Conservation (phyloP, 2,329 filamentous ascomycete species). For the Ploettnerulaceae sp. region DNA sequence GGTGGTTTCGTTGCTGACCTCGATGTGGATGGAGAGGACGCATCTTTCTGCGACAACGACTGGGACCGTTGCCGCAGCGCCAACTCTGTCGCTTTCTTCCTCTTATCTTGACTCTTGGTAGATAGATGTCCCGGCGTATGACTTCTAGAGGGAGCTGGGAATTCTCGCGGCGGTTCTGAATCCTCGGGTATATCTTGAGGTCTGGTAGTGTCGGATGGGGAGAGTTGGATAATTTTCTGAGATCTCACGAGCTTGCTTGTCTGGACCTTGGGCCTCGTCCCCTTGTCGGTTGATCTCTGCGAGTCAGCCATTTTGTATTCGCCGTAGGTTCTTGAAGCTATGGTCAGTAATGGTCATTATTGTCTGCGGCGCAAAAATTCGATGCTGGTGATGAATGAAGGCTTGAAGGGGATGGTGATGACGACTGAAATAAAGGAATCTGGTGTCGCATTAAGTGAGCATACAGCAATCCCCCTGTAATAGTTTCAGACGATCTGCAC, state of each 20-base stretch:
- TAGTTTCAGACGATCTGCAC: constrained; percentile 18
- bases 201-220: constrained; percentile 35
- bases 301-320: constrained; percentile 34
- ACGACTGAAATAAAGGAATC: neutral
- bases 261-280: constrained; percentile 34
- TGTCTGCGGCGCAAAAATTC: constrained; percentile 20
- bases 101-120: constrained; percentile 45
- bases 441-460: too few relatives aligned
- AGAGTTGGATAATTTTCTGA: constrained; percentile 46
- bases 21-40: constrained; percentile 23
- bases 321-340: constrained; percentile 22
- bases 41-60: constrained; percentile 31
- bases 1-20: constrained; percentile 23
- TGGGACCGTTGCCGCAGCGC: constrained; percentile 34
- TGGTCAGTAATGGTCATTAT: constrained; percentile 24
- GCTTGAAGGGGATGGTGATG: neutral
- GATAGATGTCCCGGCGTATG: constrained; percentile 59
- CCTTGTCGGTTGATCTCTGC: constrained; percentile 30
- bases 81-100: constrained; percentile 31
- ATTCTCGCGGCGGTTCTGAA: constrained; percentile 35
- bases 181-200: constrained; percentile 36
- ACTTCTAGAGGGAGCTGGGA: constrained; percentile 44
- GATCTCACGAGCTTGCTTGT: constrained; percentile 45
- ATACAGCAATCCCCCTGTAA: too few relatives aligned
- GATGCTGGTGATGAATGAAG: neutral